phyloP scores from a whole-genome alignment of 352 stramenopile genomes.

The Globisporangium lucens region DNA sequence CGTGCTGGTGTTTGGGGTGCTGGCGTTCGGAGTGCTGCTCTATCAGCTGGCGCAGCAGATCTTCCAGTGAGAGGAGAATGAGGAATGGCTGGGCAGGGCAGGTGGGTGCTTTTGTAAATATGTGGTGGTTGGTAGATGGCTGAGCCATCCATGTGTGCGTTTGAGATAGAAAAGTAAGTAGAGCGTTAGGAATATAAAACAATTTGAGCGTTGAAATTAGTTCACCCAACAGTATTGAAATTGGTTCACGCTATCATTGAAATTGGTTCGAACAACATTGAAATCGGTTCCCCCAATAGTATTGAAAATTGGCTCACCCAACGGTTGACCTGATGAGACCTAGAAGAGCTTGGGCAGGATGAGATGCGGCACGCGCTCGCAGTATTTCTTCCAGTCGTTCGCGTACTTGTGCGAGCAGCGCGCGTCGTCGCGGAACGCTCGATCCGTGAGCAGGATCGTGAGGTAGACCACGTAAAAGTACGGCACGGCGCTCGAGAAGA shows the following conservation, averaged over 20 bases:
- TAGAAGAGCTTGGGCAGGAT: slow-evolving; percentile 79
- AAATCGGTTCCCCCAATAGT: not conserved
- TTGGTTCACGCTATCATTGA: too few species aligned
- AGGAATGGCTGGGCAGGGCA: not conserved
- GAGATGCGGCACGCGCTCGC: slow-evolving; percentile 80
- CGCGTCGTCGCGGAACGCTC: slow-evolving; percentile 94
- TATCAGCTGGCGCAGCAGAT: slow-evolving; percentile 60
- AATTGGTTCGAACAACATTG: not conserved
- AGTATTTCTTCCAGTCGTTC: slow-evolving; percentile 94
- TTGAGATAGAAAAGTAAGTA: not conserved
- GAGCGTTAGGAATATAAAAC: not conserved
- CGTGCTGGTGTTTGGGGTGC: slow-evolving; percentile 60
- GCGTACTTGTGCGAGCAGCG: slow-evolving; percentile 95
- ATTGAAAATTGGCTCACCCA: not conserved
- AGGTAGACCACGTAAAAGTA: slow-evolving; percentile 93
- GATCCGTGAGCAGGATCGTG: slow-evolving; percentile 92
- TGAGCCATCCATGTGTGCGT: not conserved
- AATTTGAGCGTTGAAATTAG: not conserved
- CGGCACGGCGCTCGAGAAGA: slow-evolving; percentile 54
- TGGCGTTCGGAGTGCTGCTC: slow-evolving; percentile 58
- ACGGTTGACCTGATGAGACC: not conserved
- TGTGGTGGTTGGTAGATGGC: not conserved
- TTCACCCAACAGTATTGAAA: too few species aligned
- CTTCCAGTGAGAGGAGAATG: not conserved
- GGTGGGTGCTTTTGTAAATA: not conserved